Percentiles rank a stretch among this genome's conserved stretches.
Evolutionary conservation across 2,329 filamentous ascomycete genomes (phyloP).

Genomic region (Teratosphaeria nubilosa): DNA sequence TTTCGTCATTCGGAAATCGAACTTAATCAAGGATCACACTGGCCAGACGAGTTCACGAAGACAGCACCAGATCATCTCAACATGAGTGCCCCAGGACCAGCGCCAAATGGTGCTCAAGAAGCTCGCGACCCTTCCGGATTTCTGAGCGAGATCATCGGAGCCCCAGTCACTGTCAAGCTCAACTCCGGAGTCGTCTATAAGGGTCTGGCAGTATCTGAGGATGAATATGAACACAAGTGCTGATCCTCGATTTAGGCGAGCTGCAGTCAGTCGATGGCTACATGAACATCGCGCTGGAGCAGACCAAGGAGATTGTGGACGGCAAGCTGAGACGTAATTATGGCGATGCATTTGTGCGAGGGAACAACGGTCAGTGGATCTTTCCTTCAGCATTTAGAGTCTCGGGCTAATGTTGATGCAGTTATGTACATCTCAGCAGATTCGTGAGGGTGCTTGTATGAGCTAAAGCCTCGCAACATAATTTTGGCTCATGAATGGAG

Average conservation of each 20-base stretch:
- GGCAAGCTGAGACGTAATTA: constrained; percentile 73
- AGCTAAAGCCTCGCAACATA: background rate
- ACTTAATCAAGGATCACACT: background rate
- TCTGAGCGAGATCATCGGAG: constrained; percentile 86
- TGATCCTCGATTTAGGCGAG: constrained; percentile 53
- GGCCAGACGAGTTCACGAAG: background rate
- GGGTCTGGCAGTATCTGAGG: constrained; percentile 44
- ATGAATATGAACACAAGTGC: background rate
- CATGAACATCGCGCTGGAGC: constrained; percentile 98
- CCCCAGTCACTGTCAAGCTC: constrained; percentile 88
- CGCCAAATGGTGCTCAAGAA: constrained; percentile 54
- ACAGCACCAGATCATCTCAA: background rate
- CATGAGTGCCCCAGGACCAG: constrained; percentile 44
- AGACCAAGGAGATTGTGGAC: constrained; percentile 84
- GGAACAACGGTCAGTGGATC: constrained; percentile 68
- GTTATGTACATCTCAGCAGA: constrained; percentile 65
- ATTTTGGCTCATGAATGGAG: background rate
- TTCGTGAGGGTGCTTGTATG: constrained; percentile 28
- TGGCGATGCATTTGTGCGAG: constrained; percentile 89
- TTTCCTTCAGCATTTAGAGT: background rate
- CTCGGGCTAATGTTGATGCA: constrained; percentile 22
- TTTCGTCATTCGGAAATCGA: background rate
- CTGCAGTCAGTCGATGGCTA: constrained; percentile 96
- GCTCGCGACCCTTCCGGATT: constrained; percentile 91
- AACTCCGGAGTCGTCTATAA: constrained; percentile 99